Conservation (phyloP, 257 asterid species). For the Marsdenia floribunda region DNA sequence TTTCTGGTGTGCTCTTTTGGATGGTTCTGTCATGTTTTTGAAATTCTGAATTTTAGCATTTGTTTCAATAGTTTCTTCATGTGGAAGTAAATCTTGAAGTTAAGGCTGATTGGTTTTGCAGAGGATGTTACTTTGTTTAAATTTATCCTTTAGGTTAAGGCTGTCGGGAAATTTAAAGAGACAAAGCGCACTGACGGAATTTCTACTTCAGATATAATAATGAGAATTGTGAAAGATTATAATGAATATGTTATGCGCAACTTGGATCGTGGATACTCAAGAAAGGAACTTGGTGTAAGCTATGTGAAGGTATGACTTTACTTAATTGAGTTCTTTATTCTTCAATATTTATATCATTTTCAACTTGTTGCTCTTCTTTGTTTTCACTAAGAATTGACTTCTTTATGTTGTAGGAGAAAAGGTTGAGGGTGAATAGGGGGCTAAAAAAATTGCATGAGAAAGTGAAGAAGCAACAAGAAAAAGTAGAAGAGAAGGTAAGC, state of each 20-base stretch:
- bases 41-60: neutral
- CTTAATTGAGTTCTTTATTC: neutral
- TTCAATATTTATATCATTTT: neutral
- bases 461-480: constrained; percentile 66
- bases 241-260: constrained; percentile 69
- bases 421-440: constrained; percentile 53
- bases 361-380: constrained; percentile 1
- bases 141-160: constrained; percentile 38
- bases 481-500: constrained; percentile 58
- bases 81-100: neutral
- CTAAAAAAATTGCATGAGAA: constrained; percentile 48
- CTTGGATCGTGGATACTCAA: constrained; percentile 67
- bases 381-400: constrained; percentile 11
- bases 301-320: constrained; percentile 45
- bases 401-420: constrained; percentile 40
- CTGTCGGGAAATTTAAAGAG: constrained; percentile 59
- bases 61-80: neutral
- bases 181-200: constrained; percentile 57
- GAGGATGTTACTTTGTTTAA: constrained; percentile 1
- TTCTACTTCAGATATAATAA: constrained; percentile 57
- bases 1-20: neutral
- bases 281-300: constrained; percentile 61
- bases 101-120: neutral
- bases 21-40: neutral
- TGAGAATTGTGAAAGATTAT: constrained; percentile 65